Base-by-base conservation (phyloP, 116 monocot species). In the Iris pallida region DNA sequence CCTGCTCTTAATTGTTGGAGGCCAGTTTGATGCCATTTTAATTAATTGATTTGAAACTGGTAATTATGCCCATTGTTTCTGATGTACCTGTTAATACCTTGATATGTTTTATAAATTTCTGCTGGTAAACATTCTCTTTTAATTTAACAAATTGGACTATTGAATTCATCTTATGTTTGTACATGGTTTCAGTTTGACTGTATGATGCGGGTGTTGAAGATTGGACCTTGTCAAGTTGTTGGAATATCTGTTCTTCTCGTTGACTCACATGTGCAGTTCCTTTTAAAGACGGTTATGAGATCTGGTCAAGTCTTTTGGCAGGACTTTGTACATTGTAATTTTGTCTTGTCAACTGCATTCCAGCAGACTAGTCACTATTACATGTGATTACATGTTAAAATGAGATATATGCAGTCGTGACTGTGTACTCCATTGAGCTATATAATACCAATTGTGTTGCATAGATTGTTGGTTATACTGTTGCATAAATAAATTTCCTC, bases 261-360 rank as follows among this genome's bases (percentile, higher is more conserved):
- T 57, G 76, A 59, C 53, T 45, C 70, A 45, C 55, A 70, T 57
- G 10, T 70, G 41, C 41, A 52, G 51, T 57, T 52, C 8, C 58
- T 47, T 43, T 71, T 44, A 64, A 69, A 68, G 53, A 57, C 55
- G 68, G 75, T 76, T 74, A 75, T 64, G 59, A 68, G 63, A 65
- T 71, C 62, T 78, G 73, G 69, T 71, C 44, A 49, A 56, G 63
- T 71, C 68, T 71, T 57, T 80, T 85, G 72, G 49, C 69, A 56
- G 82, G 77, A 77, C 65, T 63, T 65, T 85, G 79, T 89, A 80
- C 56, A 83, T 82, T 85, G 71, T 83, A 85, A 45, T 77, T 86
- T 88, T 85, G 69, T 85, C 83, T 77, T 74, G 72, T 61, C 80
- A 63, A 71, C 78, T 73, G 65, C 68, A 72, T 72, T 30, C 67